Conservation (phyloP, 805 yeast genomes). For the Candida mattraensis region DNA sequence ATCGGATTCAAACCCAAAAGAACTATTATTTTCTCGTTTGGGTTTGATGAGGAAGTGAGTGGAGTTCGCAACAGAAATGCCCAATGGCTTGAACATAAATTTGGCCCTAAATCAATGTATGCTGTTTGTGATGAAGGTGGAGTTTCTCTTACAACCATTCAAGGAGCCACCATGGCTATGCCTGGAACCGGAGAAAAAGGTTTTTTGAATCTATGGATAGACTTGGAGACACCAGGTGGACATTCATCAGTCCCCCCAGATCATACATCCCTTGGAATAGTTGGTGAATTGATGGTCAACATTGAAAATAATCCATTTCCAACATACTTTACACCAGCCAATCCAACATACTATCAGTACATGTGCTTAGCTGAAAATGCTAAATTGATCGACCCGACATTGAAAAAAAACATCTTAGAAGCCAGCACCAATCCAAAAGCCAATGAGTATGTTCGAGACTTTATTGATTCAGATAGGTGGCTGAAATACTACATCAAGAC, state of each 20-base stretch:
- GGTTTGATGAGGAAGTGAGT: slow-evolving; percentile 74
- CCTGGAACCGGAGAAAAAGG: slow-evolving; percentile 67
- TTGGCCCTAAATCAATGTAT: slow-evolving; percentile 58
- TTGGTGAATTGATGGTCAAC: slow-evolving; percentile 51
- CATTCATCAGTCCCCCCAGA: slow-evolving; percentile 81
- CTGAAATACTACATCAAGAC: slow-evolving; percentile 50
- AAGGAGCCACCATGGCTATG: slow-evolving; percentile 51
- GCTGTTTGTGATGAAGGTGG: slow-evolving; percentile 73
- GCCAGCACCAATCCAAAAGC: slow-evolving; percentile 38
- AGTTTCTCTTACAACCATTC: slow-evolving; percentile 36
- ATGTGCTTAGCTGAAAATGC: slow-evolving; percentile 56
- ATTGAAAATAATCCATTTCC: slow-evolving; percentile 57
- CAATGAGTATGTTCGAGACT: slow-evolving; percentile 36
- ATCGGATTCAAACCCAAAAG: slow-evolving; percentile 59
- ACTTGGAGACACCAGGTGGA: slow-evolving; percentile 67
- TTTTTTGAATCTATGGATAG: slow-evolving; percentile 41
- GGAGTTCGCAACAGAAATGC: slow-evolving; percentile 50
- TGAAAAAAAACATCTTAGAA: slow-evolving; percentile 33
- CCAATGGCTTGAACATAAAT: slow-evolving; percentile 44
- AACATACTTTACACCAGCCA: slow-evolving; percentile 46
- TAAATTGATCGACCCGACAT: slow-evolving; percentile 26
- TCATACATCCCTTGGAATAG: slow-evolving; percentile 73
- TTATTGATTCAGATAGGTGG: slow-evolving; percentile 20
- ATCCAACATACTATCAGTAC: slow-evolving; percentile 56
- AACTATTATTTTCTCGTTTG: slow-evolving; percentile 61